Evolutionary conservation across 805 yeast species (phyloP).

Genomic region (Pichia manshurica): DNA sequence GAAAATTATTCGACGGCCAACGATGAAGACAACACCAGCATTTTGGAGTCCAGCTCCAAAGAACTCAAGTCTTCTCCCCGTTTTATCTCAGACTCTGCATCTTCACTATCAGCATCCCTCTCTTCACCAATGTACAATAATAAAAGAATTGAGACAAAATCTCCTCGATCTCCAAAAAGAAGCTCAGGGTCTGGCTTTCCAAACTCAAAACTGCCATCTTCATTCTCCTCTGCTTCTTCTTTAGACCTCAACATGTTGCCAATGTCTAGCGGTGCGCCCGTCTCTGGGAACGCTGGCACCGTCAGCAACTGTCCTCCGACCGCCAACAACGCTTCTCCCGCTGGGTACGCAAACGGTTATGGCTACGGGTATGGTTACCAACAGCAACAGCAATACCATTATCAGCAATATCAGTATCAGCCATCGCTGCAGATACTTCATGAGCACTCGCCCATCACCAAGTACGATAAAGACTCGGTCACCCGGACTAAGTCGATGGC

Average conservation of each 20-base stretch:
- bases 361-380: not conserved
- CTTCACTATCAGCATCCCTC: not conserved
- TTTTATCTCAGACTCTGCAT: not conserved
- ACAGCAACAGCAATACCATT: not conserved
- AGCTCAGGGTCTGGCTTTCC: not conserved
- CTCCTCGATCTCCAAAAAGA: not conserved
- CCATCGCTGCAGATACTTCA: not conserved
- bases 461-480: not conserved
- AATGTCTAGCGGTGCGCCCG: not conserved
- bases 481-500: too few species aligned
- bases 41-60: not conserved
- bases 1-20: not conserved
- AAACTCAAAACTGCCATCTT: not conserved
- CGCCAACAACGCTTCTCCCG: not conserved
- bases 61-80: not conserved
- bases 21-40: not conserved
- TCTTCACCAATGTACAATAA: not conserved
- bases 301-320: not conserved
- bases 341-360: not conserved
- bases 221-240: not conserved
- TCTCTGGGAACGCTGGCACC: not conserved
- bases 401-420: constrained; percentile 1
- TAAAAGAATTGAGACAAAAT: not conserved
- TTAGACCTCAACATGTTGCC: not conserved
- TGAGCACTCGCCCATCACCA: not conserved